Evolutionary conservation across 768 basidiomycete species (phyloP).

Genomic region (Mycena pura): DNA sequence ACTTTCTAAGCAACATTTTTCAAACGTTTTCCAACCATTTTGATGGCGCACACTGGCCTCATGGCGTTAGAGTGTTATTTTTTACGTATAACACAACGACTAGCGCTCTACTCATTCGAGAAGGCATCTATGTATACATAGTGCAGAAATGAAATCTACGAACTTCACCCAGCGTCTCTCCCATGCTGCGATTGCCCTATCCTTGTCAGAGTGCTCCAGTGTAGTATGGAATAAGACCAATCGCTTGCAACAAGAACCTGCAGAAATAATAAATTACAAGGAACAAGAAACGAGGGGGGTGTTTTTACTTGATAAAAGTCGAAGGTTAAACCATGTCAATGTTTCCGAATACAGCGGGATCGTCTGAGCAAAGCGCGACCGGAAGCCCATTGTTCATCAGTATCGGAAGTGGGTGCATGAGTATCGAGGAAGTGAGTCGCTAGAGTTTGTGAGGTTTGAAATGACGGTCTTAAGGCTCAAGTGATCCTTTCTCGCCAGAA

Average conservation of each 20-base stretch:
- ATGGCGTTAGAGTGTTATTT: too few species aligned
- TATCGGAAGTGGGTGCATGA: slow-evolving; percentile 78
- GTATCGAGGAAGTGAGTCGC: slow-evolving; percentile 82
- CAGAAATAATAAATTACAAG: background rate
- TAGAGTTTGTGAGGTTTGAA: slow-evolving; percentile 32
- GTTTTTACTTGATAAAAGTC: slow-evolving; percentile 74
- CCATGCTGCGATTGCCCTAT: slow-evolving; percentile 48
- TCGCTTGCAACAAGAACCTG: slow-evolving; percentile 74
- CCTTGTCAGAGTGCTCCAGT: slow-evolving; percentile 54
- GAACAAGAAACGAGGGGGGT: background rate
- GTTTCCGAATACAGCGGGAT: slow-evolving; percentile 79
- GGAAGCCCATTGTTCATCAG: slow-evolving; percentile 76
- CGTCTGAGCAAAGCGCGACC: slow-evolving; percentile 75
- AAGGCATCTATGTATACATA: too few species aligned
- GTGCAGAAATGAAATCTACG: slow-evolving; percentile 40
- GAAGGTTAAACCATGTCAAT: slow-evolving; percentile 78
- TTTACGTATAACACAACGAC: too few species aligned
- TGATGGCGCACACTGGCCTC: too few species aligned
- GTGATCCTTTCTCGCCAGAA: slow-evolving; percentile 55
- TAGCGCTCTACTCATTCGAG: too few species aligned
- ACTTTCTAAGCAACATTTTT: too few species aligned
- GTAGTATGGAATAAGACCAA: slow-evolving; percentile 47
- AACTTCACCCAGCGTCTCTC: slow-evolving; percentile 56
- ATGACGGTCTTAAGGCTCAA: too few species aligned
- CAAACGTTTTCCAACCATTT: too few species aligned